These are phyloP conservation scores for Solanum aculeatissimum DNA, from an alignment of 305 asterid genomes.

Conservation along the genomic window DNA sequence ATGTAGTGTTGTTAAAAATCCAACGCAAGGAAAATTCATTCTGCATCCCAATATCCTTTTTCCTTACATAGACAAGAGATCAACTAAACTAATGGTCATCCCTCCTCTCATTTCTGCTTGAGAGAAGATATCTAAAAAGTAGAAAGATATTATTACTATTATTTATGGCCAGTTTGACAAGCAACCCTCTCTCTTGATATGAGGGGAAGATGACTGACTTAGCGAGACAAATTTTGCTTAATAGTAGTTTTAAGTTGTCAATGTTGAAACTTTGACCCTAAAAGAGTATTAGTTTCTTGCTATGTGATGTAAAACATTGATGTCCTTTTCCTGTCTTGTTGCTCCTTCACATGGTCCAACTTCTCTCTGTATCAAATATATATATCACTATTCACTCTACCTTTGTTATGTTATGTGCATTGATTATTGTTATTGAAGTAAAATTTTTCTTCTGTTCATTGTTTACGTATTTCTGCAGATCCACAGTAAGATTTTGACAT, in stretches of 20 bases:
- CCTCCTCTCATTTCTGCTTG: background rate
- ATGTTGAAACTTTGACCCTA: background rate
- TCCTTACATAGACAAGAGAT: background rate
- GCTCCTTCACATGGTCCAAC: background rate
- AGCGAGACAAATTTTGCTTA: background rate
- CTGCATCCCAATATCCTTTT: background rate
- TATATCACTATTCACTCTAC: background rate
- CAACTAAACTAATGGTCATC: background rate
- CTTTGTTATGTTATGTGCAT: background rate
- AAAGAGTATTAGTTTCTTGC: background rate
- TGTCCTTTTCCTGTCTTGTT: background rate
- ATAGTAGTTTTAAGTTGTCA: background rate
- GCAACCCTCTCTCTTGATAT: background rate
- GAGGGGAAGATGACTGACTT: background rate
- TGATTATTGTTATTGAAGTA: background rate
- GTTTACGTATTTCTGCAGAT: constrained; percentile 38
- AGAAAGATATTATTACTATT: background rate
- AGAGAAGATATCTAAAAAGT: background rate
- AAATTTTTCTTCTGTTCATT: background rate
- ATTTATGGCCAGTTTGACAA: background rate
- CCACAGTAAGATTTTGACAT: constrained; percentile 77
- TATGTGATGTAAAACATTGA: background rate
- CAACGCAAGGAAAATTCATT: background rate
- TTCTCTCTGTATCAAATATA: background rate
- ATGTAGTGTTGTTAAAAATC: background rate